These are phyloP conservation scores for Dipteronia sinensis DNA, from an alignment of 345 rosid genomes.

Conservation along the genomic window DNA sequence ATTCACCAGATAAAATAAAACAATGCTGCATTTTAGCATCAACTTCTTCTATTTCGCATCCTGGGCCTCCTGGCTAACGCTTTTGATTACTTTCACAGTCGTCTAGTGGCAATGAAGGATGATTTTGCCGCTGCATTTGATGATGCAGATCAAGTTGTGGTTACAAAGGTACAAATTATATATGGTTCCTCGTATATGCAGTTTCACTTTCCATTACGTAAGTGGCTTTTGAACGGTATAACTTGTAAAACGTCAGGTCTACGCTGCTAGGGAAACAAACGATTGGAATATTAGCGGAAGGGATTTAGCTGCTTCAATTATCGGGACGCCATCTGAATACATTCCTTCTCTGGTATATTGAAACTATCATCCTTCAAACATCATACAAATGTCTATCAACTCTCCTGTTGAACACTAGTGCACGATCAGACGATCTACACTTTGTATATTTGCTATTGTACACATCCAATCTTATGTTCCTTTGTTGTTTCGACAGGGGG, in stretches of 20 bases:
- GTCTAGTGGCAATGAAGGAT: constrained; percentile 28
- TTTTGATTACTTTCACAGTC: constrained; percentile 26
- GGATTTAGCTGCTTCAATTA: constrained; percentile 32
- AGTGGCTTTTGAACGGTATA: neutral
- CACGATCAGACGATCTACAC: neutral
- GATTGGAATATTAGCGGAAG: constrained; percentile 35
- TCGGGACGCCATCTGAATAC: constrained; percentile 30
- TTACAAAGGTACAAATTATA: constrained; percentile 28
- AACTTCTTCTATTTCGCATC: neutral
- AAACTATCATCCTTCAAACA: neutral
- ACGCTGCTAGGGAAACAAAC: constrained; percentile 35
- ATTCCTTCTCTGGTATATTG: constrained; percentile 30
- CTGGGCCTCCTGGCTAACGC: neutral
- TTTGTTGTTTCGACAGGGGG: constrained; percentile 17
- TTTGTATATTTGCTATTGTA: neutral
- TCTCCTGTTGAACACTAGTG: neutral
- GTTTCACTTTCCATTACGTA: neutral
- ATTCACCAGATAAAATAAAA: neutral
- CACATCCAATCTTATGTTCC: neutral
- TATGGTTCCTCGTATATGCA: neutral
- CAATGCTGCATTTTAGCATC: neutral
- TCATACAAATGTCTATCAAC: neutral
- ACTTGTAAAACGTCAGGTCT: constrained; percentile 27
- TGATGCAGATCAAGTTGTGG: constrained; percentile 29
- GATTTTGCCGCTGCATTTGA: constrained; percentile 27